phyloP scores from a whole-genome alignment of 306 rosid species.

The Cicer yamashitae region DNA sequence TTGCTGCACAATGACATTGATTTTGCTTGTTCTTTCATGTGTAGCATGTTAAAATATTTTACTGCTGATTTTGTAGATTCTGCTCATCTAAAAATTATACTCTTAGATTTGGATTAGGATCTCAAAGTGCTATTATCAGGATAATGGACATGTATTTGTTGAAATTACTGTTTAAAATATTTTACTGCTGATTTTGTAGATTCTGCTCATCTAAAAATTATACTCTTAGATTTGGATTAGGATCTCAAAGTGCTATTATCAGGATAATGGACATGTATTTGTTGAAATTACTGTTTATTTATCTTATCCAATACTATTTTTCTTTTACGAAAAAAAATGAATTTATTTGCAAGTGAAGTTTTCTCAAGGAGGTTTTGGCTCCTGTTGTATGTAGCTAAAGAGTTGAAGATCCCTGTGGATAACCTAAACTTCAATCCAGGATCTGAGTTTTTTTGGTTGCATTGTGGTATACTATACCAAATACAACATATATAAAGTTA shows the following conservation, averaged over 20 bases:
- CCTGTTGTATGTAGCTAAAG: slow-evolving; percentile 15
- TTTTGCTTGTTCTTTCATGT: slow-evolving; percentile 20
- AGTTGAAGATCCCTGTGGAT: not conserved
- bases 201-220: not conserved
- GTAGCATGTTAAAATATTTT: not conserved
- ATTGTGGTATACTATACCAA: slow-evolving; percentile 1
- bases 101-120: slow-evolving; percentile 14
- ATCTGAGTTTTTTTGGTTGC: not conserved
- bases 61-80: slow-evolving; percentile 12
- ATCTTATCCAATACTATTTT: not conserved
- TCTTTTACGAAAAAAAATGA: not conserved
- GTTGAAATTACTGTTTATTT: not conserved
- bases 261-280: no score
- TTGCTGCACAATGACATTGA: not conserved
- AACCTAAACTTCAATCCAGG: slow-evolving; percentile 19
- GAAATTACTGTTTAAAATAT: not conserved
- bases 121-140: not conserved
- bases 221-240: slow-evolving; percentile 12
- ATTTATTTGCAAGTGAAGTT: slow-evolving; percentile 5
- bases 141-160: no score
- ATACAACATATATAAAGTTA: not conserved
- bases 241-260: not conserved
- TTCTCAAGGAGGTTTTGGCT: slow-evolving; percentile 19
- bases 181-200: slow-evolving; percentile 9
- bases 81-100: not conserved